A percentile compares a stretch with the other conserved stretches of the same genome.
Evolutionary conservation across 1,139 yeast species (phyloP).

Genomic region (Nakaseomyces sp.): DNA sequence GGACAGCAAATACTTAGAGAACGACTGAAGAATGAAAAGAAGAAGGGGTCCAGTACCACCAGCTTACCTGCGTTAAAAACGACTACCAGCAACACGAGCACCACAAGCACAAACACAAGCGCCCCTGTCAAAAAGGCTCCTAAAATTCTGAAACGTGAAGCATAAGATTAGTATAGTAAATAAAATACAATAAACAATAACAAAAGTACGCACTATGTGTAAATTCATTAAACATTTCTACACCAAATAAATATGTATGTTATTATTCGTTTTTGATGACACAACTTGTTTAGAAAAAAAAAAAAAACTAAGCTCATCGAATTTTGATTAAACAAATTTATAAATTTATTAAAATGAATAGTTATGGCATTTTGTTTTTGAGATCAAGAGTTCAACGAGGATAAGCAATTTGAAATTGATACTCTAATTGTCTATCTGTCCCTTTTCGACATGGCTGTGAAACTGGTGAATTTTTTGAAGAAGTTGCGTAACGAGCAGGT

Average conservation of each 20-base stretch:
- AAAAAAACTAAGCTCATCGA: no score
- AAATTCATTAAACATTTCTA: no score
- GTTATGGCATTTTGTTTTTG: no score
- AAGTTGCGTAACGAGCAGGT: slow-evolving; percentile 80
- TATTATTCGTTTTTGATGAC: no score
- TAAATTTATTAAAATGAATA: no score
- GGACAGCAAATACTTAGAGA: slow-evolving; percentile 26
- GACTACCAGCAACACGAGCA: neutral
- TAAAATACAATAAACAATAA: neutral
- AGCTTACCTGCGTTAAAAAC: neutral
- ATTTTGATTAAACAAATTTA: no score
- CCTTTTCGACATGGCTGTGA: slow-evolving; percentile 44
- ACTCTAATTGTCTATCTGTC: no score
- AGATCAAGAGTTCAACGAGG: no score
- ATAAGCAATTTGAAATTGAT: no score
- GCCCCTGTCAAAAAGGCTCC: neutral
- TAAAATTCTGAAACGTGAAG: neutral
- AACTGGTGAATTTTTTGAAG: slow-evolving; percentile 69
- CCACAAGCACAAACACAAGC: neutral
- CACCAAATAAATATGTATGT: no score
- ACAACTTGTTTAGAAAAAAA: no score
- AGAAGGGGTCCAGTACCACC: neutral
- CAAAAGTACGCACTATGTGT: no score
- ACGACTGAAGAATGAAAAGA: neutral
- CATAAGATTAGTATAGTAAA: neutral